Percentiles rank a stretch among this genome's conserved stretches.
These are phyloP conservation scores for Umbelopsis vinacea DNA, from an alignment of 192 early-diverging fungal genomes.

Conservation along the genomic window DNA sequence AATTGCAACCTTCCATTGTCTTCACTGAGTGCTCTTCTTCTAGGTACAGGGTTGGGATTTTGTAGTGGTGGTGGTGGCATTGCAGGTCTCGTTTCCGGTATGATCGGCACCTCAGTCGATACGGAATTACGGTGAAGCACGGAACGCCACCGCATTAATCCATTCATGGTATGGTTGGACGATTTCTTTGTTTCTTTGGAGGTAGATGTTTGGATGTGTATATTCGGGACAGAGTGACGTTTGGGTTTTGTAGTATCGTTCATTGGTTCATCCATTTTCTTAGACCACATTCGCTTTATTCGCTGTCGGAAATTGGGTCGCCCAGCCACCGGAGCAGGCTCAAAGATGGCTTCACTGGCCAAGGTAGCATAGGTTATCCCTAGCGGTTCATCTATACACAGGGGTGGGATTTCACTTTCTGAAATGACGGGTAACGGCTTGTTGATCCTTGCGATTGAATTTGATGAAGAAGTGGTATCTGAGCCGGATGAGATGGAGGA, in stretches of 20 bases:
- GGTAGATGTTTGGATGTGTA: background rate
- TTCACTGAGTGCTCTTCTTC: background rate
- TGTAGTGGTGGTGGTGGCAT: background rate
- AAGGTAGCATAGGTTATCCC: background rate
- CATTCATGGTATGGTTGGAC: background rate
- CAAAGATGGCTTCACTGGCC: background rate
- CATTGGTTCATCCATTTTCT: background rate
- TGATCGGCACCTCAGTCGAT: background rate
- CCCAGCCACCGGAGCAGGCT: background rate
- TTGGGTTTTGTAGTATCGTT: background rate
- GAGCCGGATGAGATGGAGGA: slow-evolving; percentile 13
- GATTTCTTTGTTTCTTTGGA: background rate
- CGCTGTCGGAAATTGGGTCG: background rate
- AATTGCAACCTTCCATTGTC: background rate
- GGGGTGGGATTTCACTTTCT: background rate
- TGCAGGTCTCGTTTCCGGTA: background rate
- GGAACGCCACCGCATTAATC: slow-evolving; percentile 4
- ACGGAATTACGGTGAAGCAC: slow-evolving; percentile 1
- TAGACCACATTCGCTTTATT: background rate
- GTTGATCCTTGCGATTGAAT: background rate
- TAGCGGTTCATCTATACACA: background rate
- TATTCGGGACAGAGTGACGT: background rate
- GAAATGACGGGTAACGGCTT: slow-evolving; percentile 1
- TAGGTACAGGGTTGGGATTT: background rate
- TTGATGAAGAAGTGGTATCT: background rate